Evolutionary conservation across 371 early-diverging fungal genomes (phyloP).

Genomic region (Rhizopus microsporus): DNA sequence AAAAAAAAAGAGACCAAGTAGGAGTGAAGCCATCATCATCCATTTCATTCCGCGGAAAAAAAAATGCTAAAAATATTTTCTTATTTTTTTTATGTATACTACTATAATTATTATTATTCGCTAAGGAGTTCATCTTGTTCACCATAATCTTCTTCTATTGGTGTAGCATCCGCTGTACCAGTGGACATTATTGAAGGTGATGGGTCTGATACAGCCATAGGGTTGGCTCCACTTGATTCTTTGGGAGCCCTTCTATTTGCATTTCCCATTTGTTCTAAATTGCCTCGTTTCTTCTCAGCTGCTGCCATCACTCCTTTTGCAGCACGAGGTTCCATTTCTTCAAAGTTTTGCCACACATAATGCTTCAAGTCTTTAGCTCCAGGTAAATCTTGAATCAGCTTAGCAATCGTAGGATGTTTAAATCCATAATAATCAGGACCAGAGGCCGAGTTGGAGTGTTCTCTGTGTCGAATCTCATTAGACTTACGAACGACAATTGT

Average conservation of each 20-base stretch:
- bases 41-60: not conserved
- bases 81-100: not conserved
- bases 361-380: slow-evolving; percentile 69
- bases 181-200: too few species aligned
- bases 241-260: slow-evolving; percentile 42
- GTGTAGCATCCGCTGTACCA: not conserved
- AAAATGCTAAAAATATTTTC: not conserved
- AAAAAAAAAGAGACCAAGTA: not conserved
- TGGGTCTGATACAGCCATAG: too few species aligned
- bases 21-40: not conserved
- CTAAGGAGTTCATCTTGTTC: not conserved
- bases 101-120: slow-evolving; percentile 7
- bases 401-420: slow-evolving; percentile 85
- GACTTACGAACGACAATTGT: slow-evolving; percentile 81
- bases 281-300: slow-evolving; percentile 51
- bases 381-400: slow-evolving; percentile 86
- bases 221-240: not conserved
- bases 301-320: slow-evolving; percentile 56
- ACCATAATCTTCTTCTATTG: slow-evolving; percentile 7
- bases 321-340: slow-evolving; percentile 54
- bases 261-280: slow-evolving; percentile 54
- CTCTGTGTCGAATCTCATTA: slow-evolving; percentile 75
- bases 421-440: slow-evolving; percentile 95
- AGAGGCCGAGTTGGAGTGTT: slow-evolving; percentile 79
- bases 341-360: slow-evolving; percentile 76